phyloP scores from a whole-genome alignment of 2,329 filamentous ascomycete genomes.

The Penicillium sp. region DNA sequence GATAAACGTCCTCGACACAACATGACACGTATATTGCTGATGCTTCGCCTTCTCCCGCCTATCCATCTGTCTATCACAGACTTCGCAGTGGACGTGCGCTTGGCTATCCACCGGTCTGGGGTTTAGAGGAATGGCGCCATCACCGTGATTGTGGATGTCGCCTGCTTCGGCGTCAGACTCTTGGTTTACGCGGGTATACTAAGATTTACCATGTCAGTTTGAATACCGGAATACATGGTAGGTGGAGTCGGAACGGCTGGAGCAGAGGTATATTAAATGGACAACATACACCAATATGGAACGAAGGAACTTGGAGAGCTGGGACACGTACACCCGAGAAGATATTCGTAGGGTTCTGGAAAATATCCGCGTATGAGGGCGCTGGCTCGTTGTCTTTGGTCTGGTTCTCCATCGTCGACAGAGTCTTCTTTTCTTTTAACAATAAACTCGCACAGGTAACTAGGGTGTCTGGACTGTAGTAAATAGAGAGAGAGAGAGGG shows the following conservation, averaged over 20 bases:
- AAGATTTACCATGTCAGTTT: neutral
- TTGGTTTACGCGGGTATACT: neutral
- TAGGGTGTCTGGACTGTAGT: too few species aligned
- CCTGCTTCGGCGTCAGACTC: neutral
- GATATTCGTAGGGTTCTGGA: neutral
- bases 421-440: too few species aligned
- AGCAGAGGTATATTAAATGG: neutral
- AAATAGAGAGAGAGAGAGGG: too few species aligned
- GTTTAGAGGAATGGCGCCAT: neutral
- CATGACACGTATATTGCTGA: conserved; percentile 1
- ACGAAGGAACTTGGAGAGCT: neutral
- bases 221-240: neutral
- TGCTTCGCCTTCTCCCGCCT: conserved; percentile 6
- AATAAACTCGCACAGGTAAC: too few species aligned
- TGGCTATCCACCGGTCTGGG: neutral
- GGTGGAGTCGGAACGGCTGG: neutral
- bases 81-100: conserved; percentile 15
- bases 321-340: neutral
- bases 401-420: neutral
- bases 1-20: conserved; percentile 15
- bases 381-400: neutral
- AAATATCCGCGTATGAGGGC: neutral
- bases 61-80: conserved; percentile 15
- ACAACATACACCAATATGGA: neutral
- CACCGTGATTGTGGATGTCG: neutral